Percentiles rank a stretch among this genome's conserved stretches.
phyloP scores from a whole-genome alignment of 148 eudicot genomes.

The Spergularia bocconei region DNA sequence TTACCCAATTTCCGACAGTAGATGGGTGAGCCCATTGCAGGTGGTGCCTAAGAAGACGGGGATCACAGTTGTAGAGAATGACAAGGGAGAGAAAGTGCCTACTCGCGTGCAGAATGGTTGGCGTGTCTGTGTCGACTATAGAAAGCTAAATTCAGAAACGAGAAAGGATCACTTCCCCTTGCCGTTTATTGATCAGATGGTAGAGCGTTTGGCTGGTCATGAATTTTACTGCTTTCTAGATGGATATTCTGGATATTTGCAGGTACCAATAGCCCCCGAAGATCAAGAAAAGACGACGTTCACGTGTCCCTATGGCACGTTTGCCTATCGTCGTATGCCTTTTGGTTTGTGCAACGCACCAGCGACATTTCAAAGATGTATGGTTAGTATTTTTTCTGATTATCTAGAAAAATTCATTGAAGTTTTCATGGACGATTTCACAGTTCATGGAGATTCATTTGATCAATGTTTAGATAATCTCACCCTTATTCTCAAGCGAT shows the following conservation, averaged over 20 bases:
- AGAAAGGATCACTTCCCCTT: no score
- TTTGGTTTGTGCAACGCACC: background rate
- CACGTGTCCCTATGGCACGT: no score
- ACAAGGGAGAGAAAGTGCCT: background rate
- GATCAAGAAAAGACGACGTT: background rate
- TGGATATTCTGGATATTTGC: slow-evolving; percentile 2
- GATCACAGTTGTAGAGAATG: background rate
- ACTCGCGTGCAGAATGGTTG: background rate
- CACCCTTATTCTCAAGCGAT: background rate
- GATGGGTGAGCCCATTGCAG: slow-evolving; percentile 15
- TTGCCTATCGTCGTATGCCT: background rate
- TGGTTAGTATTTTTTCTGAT: slow-evolving; percentile 4
- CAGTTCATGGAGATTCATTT: no score
- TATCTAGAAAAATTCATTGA: background rate
- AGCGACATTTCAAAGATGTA: slow-evolving; percentile 6
- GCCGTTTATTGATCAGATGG: no score
- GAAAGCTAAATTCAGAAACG: no score
- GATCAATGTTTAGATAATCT: background rate
- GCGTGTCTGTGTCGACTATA: no score
- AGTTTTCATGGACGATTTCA: background rate
- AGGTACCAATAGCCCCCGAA: background rate
- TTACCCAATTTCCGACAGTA: slow-evolving; percentile 17
- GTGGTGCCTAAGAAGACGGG: slow-evolving; percentile 20
- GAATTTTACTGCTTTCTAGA: slow-evolving; percentile 5
- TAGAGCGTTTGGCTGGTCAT: background rate